These are phyloP conservation scores for Pythium graminicola DNA, from an alignment of 352 stramenopile genomes.

Conservation along the genomic window DNA sequence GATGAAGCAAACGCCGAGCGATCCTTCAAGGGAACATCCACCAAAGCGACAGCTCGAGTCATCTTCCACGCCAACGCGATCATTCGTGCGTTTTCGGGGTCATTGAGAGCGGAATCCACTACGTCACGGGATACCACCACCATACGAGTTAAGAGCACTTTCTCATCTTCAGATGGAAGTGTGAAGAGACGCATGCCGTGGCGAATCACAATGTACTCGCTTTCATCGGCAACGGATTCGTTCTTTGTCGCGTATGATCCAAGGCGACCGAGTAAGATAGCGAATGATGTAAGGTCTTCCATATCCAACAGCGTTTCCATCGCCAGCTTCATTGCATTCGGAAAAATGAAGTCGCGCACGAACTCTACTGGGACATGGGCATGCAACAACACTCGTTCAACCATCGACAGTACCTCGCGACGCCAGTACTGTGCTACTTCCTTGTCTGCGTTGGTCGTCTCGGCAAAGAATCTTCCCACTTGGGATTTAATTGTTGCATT, in stretches of 20 bases:
- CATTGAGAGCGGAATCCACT: slow-evolving; percentile 4
- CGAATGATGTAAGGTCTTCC: slow-evolving; percentile 40
- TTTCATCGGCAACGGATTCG: slow-evolving; percentile 42
- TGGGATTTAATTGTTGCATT: slow-evolving; percentile 32
- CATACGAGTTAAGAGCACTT: not conserved
- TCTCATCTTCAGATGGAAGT: not conserved
- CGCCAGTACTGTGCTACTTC: slow-evolving; percentile 39
- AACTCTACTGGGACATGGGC: slow-evolving; percentile 43
- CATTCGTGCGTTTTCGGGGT: slow-evolving; percentile 8
- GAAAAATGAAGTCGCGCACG: slow-evolving; percentile 47
- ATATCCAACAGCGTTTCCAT: slow-evolving; percentile 37
- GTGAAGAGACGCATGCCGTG: slow-evolving; percentile 36
- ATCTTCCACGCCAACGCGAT: slow-evolving; percentile 71
- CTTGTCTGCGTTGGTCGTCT: slow-evolving; percentile 6
- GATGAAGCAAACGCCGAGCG: slow-evolving; percentile 38
- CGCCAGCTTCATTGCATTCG: slow-evolving; percentile 45
- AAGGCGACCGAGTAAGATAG: slow-evolving; percentile 44
- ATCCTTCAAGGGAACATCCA: slow-evolving; percentile 36
- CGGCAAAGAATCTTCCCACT: slow-evolving; percentile 39
- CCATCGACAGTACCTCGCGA: slow-evolving; percentile 42
- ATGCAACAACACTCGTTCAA: slow-evolving; percentile 46
- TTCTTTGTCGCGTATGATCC: slow-evolving; percentile 45
- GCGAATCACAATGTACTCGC: slow-evolving; percentile 36
- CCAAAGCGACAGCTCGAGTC: slow-evolving; percentile 45
- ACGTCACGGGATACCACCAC: not conserved